Base-by-base conservation (phyloP, 106 monocot genomes). In the Ottelia alismoides region DNA sequence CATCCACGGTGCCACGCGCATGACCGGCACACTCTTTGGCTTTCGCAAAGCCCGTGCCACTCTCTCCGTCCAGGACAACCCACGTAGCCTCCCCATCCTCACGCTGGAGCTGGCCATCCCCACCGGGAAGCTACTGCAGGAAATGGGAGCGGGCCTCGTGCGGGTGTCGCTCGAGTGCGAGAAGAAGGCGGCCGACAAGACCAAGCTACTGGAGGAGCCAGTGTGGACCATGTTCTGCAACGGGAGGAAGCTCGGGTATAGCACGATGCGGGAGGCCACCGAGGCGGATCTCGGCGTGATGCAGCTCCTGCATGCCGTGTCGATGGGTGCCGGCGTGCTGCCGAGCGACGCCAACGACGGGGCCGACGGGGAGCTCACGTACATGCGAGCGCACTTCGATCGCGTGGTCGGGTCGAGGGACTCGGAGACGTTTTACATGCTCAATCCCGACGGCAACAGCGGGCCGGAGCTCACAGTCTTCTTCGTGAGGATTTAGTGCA, bases 151-250 rank as follows among this genome's bases (percentile, higher is more conserved):
- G 4, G 81, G 81, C 10, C 70, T 78, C 18, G 28, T 82, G 10
- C 77, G 87, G 23, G 61, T 87, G 1, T 70, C 87, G 1, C 81
- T 87, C 21, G 87, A 87, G 63, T 87, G 87, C 77, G 87, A 87
- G 62, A 87, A 87, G 69, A 66, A 59, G 54, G 51, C 65, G 19
- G 70, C 57, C 40, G 73, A 65, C 24, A 30, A 51, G 35, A 43
- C 47, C 47, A 45, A 57, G 25, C 74, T 87, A 12, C 67, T 87
- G 1, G 87, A 87, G 6, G n/a, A n/a, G n/a, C n/a, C n/a, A n/a
- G n/a, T n/a, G n/a, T n/a, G n/a, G n/a, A n/a, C n/a, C n/a, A n/a
- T 77, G 82, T 43, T n/a, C n/a, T n/a, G n/a, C n/a, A n/a, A n/a
- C n/a, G n/a, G n/a, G n/a, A n/a, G n/a, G n/a, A n/a, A n/a, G n/a